Evolutionary conservation across 345 rosid species (phyloP).

Genomic region (Nephelium lappaceum): DNA sequence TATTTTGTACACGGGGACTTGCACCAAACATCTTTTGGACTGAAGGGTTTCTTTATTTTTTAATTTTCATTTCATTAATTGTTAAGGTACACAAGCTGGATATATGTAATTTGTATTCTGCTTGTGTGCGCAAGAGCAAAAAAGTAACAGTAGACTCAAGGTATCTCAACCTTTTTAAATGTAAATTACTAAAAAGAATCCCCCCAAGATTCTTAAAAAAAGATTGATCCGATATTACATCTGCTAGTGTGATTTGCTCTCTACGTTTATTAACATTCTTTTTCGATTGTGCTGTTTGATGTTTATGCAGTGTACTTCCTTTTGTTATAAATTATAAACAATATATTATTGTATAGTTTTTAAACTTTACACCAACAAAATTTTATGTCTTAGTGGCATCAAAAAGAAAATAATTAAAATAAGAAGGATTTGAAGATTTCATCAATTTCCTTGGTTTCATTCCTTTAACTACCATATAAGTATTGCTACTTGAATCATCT

Average conservation of each 20-base stretch:
- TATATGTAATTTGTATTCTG: neutral
- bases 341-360: neutral
- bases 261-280: slow-evolving; percentile 12
- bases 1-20: slow-evolving; percentile 27
- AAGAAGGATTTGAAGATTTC: neutral
- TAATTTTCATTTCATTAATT: too few species aligned
- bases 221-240: slow-evolving; percentile 22
- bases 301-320: slow-evolving; percentile 3
- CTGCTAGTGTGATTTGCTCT: slow-evolving; percentile 21
- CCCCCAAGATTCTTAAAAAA: slow-evolving; percentile 34
- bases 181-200: slow-evolving; percentile 23
- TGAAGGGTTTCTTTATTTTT: neutral
- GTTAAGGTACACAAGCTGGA: neutral
- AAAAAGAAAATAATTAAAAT: neutral
- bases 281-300: slow-evolving; percentile 1
- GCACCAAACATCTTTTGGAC: slow-evolving; percentile 13
- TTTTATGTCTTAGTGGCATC: neutral
- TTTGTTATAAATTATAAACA: neutral
- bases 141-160: slow-evolving; percentile 15
- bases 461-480: too few species aligned
- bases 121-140: neutral
- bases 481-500: too few species aligned
- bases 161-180: slow-evolving; percentile 17
- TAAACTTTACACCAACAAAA: neutral
- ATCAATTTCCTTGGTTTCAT: neutral